Evolutionary conservation across 2,329 filamentous ascomycete genomes (phyloP).

Genomic region (Diaporthe sp.): DNA sequence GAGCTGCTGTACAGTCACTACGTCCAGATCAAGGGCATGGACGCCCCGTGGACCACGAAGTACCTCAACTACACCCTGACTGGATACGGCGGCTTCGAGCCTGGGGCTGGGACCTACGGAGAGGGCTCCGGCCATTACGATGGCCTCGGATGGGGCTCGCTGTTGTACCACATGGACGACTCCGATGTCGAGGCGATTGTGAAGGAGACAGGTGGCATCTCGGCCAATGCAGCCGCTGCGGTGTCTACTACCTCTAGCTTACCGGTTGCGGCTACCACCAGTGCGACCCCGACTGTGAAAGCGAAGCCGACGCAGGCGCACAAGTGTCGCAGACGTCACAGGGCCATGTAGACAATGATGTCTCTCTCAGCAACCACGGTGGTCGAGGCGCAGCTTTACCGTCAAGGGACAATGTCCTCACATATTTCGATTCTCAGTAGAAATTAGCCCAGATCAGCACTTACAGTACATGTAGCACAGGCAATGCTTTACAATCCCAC

Average conservation of each 20-base stretch:
- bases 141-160: conserved; percentile 41
- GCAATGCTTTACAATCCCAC: too few relatives aligned
- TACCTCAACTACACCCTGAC: conserved; percentile 42
- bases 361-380: neutral
- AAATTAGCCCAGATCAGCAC: neutral
- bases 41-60: conserved; percentile 44
- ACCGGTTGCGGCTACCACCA: neutral
- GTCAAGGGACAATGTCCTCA: neutral
- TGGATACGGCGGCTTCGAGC: conserved; percentile 39
- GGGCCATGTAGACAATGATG: neutral
- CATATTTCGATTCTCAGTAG: neutral
- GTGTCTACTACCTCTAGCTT: neutral
- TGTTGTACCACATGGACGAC: conserved; percentile 41
- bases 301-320: neutral
- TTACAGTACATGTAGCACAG: neutral
- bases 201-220: neutral
- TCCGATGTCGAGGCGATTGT: conserved; percentile 5
- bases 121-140: conserved; percentile 38
- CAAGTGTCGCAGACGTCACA: conserved; percentile 6
- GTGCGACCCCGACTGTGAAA: neutral
- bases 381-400: neutral
- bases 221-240: neutral
- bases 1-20: conserved; percentile 46
- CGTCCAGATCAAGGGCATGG: conserved; percentile 42
- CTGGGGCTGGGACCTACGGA: conserved; percentile 37